Base-by-base conservation (phyloP, 345 rosid genomes). In the Salix udensis region DNA sequence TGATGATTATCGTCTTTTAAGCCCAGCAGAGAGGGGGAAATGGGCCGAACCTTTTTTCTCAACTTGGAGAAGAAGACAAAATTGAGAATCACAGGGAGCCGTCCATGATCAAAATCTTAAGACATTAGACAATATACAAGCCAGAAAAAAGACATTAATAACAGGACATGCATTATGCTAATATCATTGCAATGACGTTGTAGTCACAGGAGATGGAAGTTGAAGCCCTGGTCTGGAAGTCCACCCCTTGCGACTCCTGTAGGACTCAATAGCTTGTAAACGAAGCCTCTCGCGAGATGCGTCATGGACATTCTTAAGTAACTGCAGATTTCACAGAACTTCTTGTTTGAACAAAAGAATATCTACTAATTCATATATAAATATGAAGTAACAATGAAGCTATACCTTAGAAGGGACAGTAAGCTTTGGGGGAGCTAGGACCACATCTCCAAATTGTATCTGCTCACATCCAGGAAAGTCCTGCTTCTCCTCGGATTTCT, bases 381-480 rank as follows among this genome's bases (percentile, higher is more conserved):
- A 21, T 37, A 19, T 21, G 24, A 30, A 24, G 23, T n/a, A 37
- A 39, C 14, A 76, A 5, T 12, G 64, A 23, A 44, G 64, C 44
- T 4, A 46, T 77, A 91, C 96, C 96, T 90, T 95, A 11, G 94
- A 97, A 76, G 88, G 24, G 24, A 82, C 36, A 67, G 80, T 79
- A 80, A 96, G 79, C 79, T 92, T 92, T 4, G 92, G 98, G 21
- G 99, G 97, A 77, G 96, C 96, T 82, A 86, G 85, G 68, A 91
- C 97, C 48, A 96, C 88, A 6, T 96, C 99, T 26, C 99, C 99
- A 76, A 96, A 96, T 78, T 78, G 77, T 14, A 96, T 86, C 70
- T 85, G 82, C 74, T 93, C 99, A 36, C 73, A 76, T 71, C 90
- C 90, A 0, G 94, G 96, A 67, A 96, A 92, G 73, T 89, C 91